Conservation (phyloP, 805 yeast genomes). For the Metschnikowia dekortorum region DNA sequence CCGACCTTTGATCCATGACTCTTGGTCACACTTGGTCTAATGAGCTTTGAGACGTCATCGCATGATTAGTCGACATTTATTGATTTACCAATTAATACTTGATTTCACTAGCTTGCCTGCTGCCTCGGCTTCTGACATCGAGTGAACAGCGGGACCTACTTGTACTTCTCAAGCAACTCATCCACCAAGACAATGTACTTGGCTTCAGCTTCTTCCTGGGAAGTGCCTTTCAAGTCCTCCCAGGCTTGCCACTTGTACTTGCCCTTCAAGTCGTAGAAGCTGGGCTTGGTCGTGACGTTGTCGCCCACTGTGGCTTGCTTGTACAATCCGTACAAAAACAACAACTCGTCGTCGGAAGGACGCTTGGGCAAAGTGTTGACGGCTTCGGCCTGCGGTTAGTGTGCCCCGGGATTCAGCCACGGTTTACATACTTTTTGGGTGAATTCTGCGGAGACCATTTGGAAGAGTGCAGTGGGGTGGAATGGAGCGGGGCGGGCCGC, state of each 20-base stretch:
- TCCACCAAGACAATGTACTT: slow-evolving; percentile 69
- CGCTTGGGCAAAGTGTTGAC: slow-evolving; percentile 70
- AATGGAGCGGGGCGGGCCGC: not conserved
- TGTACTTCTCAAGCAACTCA: slow-evolving; percentile 49
- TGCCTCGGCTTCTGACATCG: slow-evolving; percentile 9
- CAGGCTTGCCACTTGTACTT: slow-evolving; percentile 98
- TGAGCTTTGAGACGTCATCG: no score
- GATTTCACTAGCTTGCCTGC: no score
- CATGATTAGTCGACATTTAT: no score
- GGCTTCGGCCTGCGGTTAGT: slow-evolving; percentile 61
- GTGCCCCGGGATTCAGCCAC: not conserved
- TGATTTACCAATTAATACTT: no score
- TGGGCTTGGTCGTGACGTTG: slow-evolving; percentile 82
- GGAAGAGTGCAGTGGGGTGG: not conserved
- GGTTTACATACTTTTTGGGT: slow-evolving; percentile 24
- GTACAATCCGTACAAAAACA: slow-evolving; percentile 84
- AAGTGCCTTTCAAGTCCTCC: slow-evolving; percentile 79
- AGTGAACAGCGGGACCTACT: slow-evolving; percentile 9
- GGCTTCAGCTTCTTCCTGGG: slow-evolving; percentile 87
- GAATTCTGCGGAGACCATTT: slow-evolving; percentile 27
- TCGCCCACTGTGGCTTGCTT: slow-evolving; percentile 98
- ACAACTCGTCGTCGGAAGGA: slow-evolving; percentile 83
- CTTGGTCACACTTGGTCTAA: no score
- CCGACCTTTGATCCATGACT: no score
- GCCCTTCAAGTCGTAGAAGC: slow-evolving; percentile 87